Base-by-base conservation (phyloP, 768 basidiomycete species). In the Rhizopogon salebrosus region DNA sequence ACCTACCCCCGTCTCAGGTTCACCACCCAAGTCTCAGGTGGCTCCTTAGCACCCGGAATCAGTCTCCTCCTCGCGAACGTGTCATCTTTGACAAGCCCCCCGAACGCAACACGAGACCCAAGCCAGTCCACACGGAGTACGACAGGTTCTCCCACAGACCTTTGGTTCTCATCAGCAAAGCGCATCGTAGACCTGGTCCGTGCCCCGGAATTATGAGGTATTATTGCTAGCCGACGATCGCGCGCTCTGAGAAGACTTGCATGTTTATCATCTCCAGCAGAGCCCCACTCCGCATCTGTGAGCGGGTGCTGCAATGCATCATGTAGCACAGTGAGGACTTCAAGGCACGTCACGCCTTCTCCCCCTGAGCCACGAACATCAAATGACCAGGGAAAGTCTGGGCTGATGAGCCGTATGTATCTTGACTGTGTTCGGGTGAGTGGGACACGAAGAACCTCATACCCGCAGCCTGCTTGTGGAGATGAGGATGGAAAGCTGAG, bases 91-190 rank as follows among this genome's bases (percentile, higher is more conserved):
- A 38, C 22, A n/a, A 55, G 53, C 4, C 54, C 54, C n/a, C 41
- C 54, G 31, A 55, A 55, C 5, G 23, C 31, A 7, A 48, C 36
- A 27, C n/a, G 24, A 23, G 45, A 40, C 8, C 52, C 54, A 14
- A 55, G 52, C 54, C 54, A 55, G 16, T 55, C 54, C 24, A 55
- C 52, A 35, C 50, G 53, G 13, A 54, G 53, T 29, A 54, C 9
- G 6, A 7, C n/a, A n/a, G 24, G 24, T 11, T 45, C 41, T 29
- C 14, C n/a, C 5, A 3, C 10, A 26, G 11, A 20, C 23, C 6
- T 4, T 5, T 3, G 5, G 18, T 26, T 10, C 8, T 2, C 23
- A 14, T 45, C 23, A 4, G 4, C n/a, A 18, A 18, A 48, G 23
- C 16, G 18, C 23, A 36, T 10, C 34, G 6, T 41, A 43, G 1